phyloP scores from a whole-genome alignment of 2,329 filamentous ascomycete species.

The Fusarium subglutinans region DNA sequence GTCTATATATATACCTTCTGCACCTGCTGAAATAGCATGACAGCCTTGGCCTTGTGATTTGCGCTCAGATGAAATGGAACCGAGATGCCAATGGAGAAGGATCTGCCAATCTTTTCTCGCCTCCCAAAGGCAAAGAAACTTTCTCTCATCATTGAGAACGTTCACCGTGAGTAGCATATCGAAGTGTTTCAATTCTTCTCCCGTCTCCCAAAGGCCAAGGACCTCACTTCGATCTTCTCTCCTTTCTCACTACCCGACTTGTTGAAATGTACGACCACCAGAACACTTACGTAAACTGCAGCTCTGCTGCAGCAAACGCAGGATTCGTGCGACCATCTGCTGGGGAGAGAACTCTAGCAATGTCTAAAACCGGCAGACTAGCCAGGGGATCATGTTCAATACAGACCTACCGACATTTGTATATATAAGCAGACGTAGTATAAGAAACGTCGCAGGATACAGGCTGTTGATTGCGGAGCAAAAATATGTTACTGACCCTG shows the following conservation, averaged over 20 bases:
- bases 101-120: not conserved
- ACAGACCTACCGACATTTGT: not conserved
- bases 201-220: too few species aligned
- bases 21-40: not conserved
- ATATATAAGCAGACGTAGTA: not conserved
- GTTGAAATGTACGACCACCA: too few species aligned
- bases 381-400: not conserved
- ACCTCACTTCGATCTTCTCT: too few species aligned
- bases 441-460: not conserved
- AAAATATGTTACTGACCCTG: not conserved
- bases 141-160: too few species aligned
- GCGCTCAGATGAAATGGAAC: not conserved
- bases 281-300: too few species aligned
- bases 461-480: not conserved
- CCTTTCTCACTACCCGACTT: too few species aligned
- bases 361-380: constrained; percentile 36
- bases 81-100: not conserved
- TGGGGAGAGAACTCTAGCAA: constrained; percentile 18
- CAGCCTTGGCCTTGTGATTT: not conserved
- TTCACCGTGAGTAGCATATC: accelerated
- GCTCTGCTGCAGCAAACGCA: not conserved
- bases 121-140: not conserved
- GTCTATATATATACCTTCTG: not conserved
- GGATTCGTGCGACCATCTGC: constrained; percentile 16
- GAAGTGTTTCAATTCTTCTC: too few species aligned